Evolutionary conservation across 805 yeast species (phyloP), one percentile per base, ranked within the genome.

Genomic region (Wickerhamiella dianesei): DNA sequence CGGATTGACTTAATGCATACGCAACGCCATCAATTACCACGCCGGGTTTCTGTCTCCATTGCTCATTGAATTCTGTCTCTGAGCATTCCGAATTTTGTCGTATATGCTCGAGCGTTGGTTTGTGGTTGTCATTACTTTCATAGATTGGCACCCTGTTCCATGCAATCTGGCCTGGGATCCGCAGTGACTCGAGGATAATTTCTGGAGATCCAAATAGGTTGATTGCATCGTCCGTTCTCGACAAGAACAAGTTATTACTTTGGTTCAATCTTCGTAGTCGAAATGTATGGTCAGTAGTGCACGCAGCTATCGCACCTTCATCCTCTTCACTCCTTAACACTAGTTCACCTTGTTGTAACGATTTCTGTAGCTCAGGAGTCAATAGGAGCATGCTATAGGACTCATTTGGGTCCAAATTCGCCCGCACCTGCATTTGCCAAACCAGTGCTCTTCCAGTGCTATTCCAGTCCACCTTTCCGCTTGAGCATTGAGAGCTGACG

Each of bases 191-290:
- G 20, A 56, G 56, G 37, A 56, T 43, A 41, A 47, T 58, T 14
- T 40, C 35, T 25, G 57, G 58, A n/a, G 49, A 48, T 14, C 59
- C 60, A 49, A 54, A 55, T 3, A 56, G 59, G 12, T 37, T 20
- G 5, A 59, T 36, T n/a, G 20, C 45, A 8, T 22, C 45, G 1
- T 19, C 25, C 8, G 56, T 47, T 12, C 61, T 61, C 59, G 76
- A 59, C 19, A 87, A 50, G 53, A 86, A 60, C n/a, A 83, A 79
- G 3, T 89, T 74, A 61, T 89, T 87, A 5, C 96, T 82, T 61
- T 89, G 96, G 59, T 85, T 84, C 29, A 53, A 45, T 4, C 44
- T 39, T 3, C 54, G 50, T 22, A 56, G 29, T 9, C 41, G 8
- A 32, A 50, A 53, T 5, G 59, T 56, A 12, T 48, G 16, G 20